Evolutionary conservation across 768 basidiomycete species (phyloP).

Genomic region (Tulasnella sp.): DNA sequence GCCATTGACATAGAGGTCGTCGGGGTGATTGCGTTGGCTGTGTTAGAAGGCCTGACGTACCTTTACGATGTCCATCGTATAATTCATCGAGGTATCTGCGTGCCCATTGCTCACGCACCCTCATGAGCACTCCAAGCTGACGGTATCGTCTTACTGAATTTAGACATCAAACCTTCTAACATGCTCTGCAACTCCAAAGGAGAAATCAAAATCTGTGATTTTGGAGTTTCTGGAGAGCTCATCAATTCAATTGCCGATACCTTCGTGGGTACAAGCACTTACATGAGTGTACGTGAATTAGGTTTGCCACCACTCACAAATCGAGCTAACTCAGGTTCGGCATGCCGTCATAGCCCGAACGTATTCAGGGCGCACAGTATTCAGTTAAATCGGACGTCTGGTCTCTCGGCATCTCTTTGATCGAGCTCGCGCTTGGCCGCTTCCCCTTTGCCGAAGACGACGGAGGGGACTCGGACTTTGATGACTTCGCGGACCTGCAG

Average conservation of each 20-base stretch:
- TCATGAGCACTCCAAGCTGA: neutral
- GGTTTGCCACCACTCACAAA: constrained; percentile 42
- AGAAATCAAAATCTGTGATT: constrained; percentile 99
- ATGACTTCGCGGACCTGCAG: constrained; percentile 60
- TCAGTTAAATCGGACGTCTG: constrained; percentile 99
- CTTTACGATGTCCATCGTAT: constrained; percentile 97
- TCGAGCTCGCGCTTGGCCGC: constrained; percentile 94
- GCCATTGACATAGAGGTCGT: constrained; percentile 92
- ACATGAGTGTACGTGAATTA: constrained; percentile 83
- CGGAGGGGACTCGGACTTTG: constrained; percentile 60
- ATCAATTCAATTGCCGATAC: constrained; percentile 99
- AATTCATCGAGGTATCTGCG: constrained; percentile 90
- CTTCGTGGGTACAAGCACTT: constrained; percentile 97
- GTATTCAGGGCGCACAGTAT: constrained; percentile 98
- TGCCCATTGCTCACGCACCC: neutral
- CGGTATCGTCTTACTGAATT: neutral
- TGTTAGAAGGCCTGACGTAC: constrained; percentile 93
- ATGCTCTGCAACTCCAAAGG: constrained; percentile 93
- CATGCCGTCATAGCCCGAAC: constrained; percentile 73
- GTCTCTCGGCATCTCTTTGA: constrained; percentile 96
- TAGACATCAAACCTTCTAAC: constrained; percentile 99
- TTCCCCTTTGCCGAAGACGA: constrained; percentile 94
- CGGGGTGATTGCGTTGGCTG: constrained; percentile 91
- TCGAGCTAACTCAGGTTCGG: neutral
- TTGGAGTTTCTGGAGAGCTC: constrained; percentile 97